Evolutionary conservation across 176 grass and related monocot genomes (phyloP).

Genomic region (Eleusine indica): DNA sequence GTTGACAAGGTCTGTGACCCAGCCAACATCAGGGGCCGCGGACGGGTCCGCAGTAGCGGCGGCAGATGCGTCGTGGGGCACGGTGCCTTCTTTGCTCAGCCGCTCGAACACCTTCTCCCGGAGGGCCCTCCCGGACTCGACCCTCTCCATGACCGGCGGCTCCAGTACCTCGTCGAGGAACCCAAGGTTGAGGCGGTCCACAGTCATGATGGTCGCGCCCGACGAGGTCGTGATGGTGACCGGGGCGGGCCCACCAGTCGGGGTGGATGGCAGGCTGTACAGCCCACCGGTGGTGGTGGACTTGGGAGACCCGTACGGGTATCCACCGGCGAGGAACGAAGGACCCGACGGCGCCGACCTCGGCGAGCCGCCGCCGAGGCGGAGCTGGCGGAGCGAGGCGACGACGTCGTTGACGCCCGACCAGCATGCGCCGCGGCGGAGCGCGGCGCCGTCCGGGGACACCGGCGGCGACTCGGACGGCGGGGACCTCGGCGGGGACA

Average conservation of each 20-base stretch:
- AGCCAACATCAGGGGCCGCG: conserved; percentile 59
- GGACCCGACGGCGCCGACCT: conserved; percentile 48
- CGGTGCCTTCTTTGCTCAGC: conserved; percentile 66
- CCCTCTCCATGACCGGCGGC: conserved; percentile 61
- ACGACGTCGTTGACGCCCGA: conserved; percentile 49
- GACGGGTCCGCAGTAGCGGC: not conserved
- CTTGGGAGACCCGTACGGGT: conserved; percentile 52
- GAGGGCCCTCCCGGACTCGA: conserved; percentile 80
- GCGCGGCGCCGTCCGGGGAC: conserved; percentile 48
- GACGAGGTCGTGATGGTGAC: conserved; percentile 10
- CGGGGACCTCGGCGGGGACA: conserved; percentile 64
- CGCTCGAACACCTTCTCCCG: conserved; percentile 82
- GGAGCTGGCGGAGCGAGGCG: conserved; percentile 64
- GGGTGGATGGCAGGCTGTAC: conserved; percentile 63
- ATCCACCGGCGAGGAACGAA: conserved; percentile 28
- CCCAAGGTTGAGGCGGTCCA: conserved; percentile 48
- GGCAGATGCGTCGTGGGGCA: not conserved
- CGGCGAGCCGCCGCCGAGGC: conserved; percentile 48
- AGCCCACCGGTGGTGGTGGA: conserved; percentile 33
- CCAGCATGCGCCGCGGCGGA: conserved; percentile 52
- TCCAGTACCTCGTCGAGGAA: conserved; percentile 39
- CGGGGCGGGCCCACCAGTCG: conserved; percentile 19
- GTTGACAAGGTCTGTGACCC: conserved; percentile 82
- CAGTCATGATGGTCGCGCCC: conserved; percentile 26
- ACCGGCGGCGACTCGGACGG: conserved; percentile 75